Evolutionary conservation across 2,329 filamentous ascomycete species (phyloP), one percentile per base, ranked within the genome.

Genomic region (Calonectria montana): DNA sequence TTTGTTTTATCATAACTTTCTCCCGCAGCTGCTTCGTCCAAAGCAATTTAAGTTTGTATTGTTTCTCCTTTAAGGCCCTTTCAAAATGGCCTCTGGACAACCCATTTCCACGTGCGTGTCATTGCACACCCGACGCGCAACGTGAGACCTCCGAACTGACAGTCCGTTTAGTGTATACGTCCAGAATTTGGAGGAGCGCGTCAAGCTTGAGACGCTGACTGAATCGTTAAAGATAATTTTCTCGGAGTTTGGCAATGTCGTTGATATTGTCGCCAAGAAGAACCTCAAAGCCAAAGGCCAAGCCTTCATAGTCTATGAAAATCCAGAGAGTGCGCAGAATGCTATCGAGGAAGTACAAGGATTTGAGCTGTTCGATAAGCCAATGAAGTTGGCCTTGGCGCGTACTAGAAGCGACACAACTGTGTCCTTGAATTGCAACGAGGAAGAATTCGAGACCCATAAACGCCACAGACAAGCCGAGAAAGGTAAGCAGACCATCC

Each of bases 231-330:
- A 85, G 25, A 91, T 92, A 74, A 89, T 98, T 79, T 98, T 98
- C 85, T 92, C 92, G 74, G 94, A 97, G 83, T 98, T 97, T 84
- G 97, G 97, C 74, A 92, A 88, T 69, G 91, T 98, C 73, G 85
- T 97, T 77, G 95, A 98, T 74, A 91, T 98, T 64, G 90, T 97
- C 71, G 94, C 94, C 53, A 97, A 97, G 87, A 94, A 91, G 75
- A 98, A 97, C 83, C 84, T 98, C 35, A 96, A 94, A 82, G 94
- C 95, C 50, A 98, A 97, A 82, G 97, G 97, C 15, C 97, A 99
- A 85, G 97, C 97, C 0, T 99, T 99, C 81, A 86, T 99, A 62
- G 95, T 98, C 55, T 98, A 95, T 82, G 95, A 97, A 78, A 90
- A 88, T 73, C 87, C 93, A n/a, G 93, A 95, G 67, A 91, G 92